phyloP scores from a whole-genome alignment of 2,329 filamentous ascomycete species.

The Tolypocladium inflatum region DNA sequence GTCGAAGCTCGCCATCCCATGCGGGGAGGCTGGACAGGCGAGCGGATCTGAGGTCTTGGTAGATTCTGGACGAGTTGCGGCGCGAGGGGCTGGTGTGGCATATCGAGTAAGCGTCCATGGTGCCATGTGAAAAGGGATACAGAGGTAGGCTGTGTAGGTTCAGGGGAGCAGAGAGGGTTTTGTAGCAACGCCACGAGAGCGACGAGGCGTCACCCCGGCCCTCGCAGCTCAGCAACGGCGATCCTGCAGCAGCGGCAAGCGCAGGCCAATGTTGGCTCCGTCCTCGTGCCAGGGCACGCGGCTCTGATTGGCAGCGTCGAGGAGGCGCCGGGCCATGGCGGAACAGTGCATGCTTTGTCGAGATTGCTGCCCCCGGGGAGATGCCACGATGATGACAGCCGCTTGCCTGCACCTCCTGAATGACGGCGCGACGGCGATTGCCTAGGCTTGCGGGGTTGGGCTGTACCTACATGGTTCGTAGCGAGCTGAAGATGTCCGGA shows the following conservation, averaged over 20 bases:
- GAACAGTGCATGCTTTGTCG: neutral
- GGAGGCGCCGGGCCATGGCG: neutral
- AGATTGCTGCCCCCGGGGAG: neutral
- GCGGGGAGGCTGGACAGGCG: slow-evolving; percentile 25
- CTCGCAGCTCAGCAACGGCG: too few species aligned
- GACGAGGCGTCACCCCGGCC: neutral
- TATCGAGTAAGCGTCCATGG: slow-evolving; percentile 44
- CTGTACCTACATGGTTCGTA: neutral
- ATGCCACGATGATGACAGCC: neutral
- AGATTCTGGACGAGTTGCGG: slow-evolving; percentile 36
- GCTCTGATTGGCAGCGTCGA: neutral
- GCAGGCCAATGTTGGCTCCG: neutral
- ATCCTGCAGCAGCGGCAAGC: neutral
- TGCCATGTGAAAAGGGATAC: neutral
- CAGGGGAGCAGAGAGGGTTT: neutral
- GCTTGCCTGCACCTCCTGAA: too few species aligned
- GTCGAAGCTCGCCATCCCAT: slow-evolving; percentile 19
- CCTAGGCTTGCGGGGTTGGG: neutral
- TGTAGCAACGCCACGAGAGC: neutral
- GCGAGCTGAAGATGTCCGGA: neutral
- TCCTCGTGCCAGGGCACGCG: neutral
- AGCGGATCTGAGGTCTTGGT: slow-evolving; percentile 36
- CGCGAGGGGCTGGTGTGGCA: slow-evolving; percentile 34
- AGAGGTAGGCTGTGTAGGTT: neutral
- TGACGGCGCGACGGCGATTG: neutral